Evolutionary conservation across 2,329 filamentous ascomycete species (phyloP), one percentile per base, ranked within the genome.

Genomic region (Colletotrichum noveboracense): DNA sequence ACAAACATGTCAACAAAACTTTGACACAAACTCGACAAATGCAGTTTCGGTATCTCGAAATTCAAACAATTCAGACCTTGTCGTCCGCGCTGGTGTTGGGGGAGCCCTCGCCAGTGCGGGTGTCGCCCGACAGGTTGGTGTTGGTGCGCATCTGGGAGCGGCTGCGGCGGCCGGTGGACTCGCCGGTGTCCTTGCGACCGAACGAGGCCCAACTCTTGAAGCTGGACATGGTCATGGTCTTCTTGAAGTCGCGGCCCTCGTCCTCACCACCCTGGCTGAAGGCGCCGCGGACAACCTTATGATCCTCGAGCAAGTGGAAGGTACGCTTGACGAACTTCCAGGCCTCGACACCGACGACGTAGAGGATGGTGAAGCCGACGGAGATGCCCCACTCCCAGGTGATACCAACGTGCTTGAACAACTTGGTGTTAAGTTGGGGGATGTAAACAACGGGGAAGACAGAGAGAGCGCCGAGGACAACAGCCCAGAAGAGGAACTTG

Each of bases 361-460:
- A 96, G 6, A 94, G 81, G 14, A 93, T 77, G 0, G 92, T 89
- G 74, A 91, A 91, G 24, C 92, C 89, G 36, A 94, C 86, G 1
- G 93, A 90, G 7, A 96, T 86, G 2, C 89, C 91, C 94, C 93
- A 96, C 82, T 95, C 94, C 94, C 94, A 96, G 21, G 87, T 89
- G 79, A 96, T 95, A 21, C 87, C 89, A 9, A 86, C 89, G 85
- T 95, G 94, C 85, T 94, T 93, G 88, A 95, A 95, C 48, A 95
- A 93, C 32, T 89, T 88, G 18, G 87, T 89, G 85, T 94, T 95
- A 78, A 96, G 87, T 70, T 88, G 89, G 0, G 94, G 94, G 65
- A 96, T 94, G 82, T 96, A 94, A n/a, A 94, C 88, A 13, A 92
- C 90, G 3, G 91, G 90, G 80, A 94, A 92, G 3, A 93, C 91